These are phyloP conservation scores for Trichoderma afroharzianum DNA, from an alignment of 2,329 filamentous ascomycete genomes.

Conservation along the genomic window DNA sequence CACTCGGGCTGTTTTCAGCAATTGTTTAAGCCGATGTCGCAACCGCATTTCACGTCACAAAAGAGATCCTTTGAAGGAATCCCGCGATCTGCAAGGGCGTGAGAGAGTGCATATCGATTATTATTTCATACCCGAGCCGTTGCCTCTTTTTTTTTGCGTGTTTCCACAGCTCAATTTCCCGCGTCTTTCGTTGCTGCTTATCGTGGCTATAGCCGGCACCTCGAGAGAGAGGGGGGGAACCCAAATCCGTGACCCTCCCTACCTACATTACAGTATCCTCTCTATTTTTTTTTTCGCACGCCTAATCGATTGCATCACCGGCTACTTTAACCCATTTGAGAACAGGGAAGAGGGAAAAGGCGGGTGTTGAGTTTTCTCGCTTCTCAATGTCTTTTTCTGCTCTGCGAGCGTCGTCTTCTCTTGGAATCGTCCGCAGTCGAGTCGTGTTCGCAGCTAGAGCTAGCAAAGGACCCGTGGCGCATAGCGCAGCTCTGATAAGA, in stretches of 20 bases:
- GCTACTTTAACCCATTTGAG: constrained; percentile 4
- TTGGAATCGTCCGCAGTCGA: not conserved
- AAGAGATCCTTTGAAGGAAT: not conserved
- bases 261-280: not conserved
- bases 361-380: not conserved
- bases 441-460: not conserved
- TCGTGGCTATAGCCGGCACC: not conserved
- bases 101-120: not conserved
- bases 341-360: not conserved
- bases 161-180: not conserved
- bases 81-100: not conserved
- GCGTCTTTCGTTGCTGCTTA: not conserved
- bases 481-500: not conserved
- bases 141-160: not conserved
- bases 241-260: not conserved
- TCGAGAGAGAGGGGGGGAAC: not conserved
- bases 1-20: not conserved
- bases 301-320: constrained; percentile 10
- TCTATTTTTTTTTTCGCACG: not conserved
- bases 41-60: not conserved
- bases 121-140: not conserved
- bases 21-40: constrained; percentile 19
- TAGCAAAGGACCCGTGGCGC: not conserved
- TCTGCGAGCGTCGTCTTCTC: not conserved
- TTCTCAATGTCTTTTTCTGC: constrained; percentile 17